Base-by-base conservation (phyloP, 352 stramenopile genomes). In the Phytophthora vignae region DNA sequence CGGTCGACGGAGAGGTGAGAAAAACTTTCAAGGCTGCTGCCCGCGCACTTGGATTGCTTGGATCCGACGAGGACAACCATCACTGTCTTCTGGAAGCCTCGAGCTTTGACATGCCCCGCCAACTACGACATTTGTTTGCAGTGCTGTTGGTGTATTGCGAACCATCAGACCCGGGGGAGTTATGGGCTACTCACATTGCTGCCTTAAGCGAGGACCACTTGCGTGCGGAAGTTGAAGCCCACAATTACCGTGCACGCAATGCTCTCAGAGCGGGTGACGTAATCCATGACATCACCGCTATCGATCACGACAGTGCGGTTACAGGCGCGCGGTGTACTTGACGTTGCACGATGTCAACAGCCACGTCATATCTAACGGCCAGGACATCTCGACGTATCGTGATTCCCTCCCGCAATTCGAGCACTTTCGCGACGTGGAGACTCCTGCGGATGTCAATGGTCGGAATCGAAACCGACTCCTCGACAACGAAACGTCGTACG, bases 61-160 rank as follows among this genome's bases (percentile, higher is more conserved):
- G 65, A 19, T 48, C 46, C 1, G 55, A 66, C 9, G 55, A 71
- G 14, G 31, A 71, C 9, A 57, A 27, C 10, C 49, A 72, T 42
- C 36, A 11, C 1, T 66, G 56, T 36, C 55, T 71, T 3, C 14
- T 14, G 5, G 48, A 66, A 14, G 56, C 40, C 17, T 19, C 36
- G 4, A 22, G 14, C 1, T 62, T 67, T 25, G 36, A 72, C 42
- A 72, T 67, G 56, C 33, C 56, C 6, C 17, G 25, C 1, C 48
- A 57, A n/a, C 9, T 67, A 2, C 46, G 56, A 3, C 56, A 71
- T 3, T 33, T 65, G 2, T 65, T 65, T 19, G 55, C 44, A 1
- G 42, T 70, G 25, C 3, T 70, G 2, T 64, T 70, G 27, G 54
- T 64, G 2, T 64, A 64, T 11, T 64, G 44, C 3, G 44, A 64